Conservation (phyloP, 2,329 filamentous ascomycete genomes). For the Aspergillus piperis region DNA sequence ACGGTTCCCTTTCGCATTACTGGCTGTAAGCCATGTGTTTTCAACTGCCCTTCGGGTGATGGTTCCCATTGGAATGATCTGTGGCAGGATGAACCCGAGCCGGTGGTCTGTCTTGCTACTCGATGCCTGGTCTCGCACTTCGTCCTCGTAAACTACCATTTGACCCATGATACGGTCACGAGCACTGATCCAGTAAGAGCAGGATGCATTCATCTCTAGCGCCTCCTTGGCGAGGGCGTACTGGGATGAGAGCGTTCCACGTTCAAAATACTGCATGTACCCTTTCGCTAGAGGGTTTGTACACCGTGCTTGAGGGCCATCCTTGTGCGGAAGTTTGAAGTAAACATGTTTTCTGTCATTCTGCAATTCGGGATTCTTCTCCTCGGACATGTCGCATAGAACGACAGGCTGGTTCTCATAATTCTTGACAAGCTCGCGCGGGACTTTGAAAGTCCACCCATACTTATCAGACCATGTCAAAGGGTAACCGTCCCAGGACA, state of each 20-base stretch:
- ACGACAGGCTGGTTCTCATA: slow-evolving; percentile 73
- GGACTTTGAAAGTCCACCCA: slow-evolving; percentile 89
- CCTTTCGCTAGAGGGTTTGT: slow-evolving; percentile 86
- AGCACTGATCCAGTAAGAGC: slow-evolving; percentile 98
- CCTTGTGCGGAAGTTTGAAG: slow-evolving; percentile 95
- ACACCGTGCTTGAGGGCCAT: slow-evolving; percentile 83
- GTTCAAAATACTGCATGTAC: slow-evolving; percentile 89
- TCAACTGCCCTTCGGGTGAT: slow-evolving; percentile 93
- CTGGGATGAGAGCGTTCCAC: slow-evolving; percentile 81
- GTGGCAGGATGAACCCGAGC: slow-evolving; percentile 86
- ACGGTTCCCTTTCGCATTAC: slow-evolving; percentile 93
- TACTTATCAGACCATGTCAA: slow-evolving; percentile 90
- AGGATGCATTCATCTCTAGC: slow-evolving; percentile 96
- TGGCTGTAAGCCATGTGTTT: slow-evolving; percentile 97
- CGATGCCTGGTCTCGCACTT: slow-evolving; percentile 43
- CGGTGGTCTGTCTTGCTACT: slow-evolving; percentile 34
- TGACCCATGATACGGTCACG: slow-evolving; percentile 92
- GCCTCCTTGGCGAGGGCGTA: slow-evolving; percentile 91
- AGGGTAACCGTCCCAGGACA: slow-evolving; percentile 87
- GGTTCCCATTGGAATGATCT: slow-evolving; percentile 97
- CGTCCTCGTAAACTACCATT: slow-evolving; percentile 83
- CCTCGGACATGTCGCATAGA: slow-evolving; percentile 74
- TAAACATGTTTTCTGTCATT: slow-evolving; percentile 69
- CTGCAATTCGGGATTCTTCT: slow-evolving; percentile 65
- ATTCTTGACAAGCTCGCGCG: slow-evolving; percentile 59